phyloP scores from a whole-genome alignment of 2,329 filamentous ascomycete genomes.

The Microsporum audouinii region DNA sequence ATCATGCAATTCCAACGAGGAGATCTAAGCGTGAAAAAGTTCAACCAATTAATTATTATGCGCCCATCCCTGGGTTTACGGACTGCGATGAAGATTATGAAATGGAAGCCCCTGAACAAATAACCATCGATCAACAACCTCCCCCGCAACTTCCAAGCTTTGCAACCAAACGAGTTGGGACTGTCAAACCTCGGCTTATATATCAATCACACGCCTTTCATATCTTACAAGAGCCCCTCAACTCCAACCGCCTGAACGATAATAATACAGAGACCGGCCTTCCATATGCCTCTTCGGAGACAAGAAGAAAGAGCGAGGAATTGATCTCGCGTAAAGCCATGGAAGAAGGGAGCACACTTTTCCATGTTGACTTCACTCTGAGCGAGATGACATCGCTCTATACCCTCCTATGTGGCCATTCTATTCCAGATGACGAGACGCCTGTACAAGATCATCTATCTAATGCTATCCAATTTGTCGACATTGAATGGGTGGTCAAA shows the following conservation, averaged over 20 bases:
- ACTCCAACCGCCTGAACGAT: not conserved
- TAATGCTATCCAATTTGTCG: not conserved
- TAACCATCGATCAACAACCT: not conserved
- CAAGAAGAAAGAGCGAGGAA: not conserved
- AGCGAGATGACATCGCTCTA: conserved; percentile 18
- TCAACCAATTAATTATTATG: conserved; percentile 25
- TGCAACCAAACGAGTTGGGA: not conserved
- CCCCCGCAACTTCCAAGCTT: not conserved
- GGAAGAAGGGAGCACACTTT: conserved; percentile 7
- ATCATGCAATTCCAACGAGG: not conserved
- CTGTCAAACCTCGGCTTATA: not conserved
- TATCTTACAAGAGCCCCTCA: not conserved
- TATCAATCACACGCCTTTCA: not conserved
- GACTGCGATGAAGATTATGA: conserved; percentile 3
- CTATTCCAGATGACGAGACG: conserved; percentile 11
- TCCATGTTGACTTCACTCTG: conserved; percentile 21
- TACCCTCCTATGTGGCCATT: conserved; percentile 9
- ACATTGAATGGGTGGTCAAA: not conserved
- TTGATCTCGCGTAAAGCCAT: not conserved
- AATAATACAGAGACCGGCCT: not conserved
- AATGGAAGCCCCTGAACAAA: not conserved
- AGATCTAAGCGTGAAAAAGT: not conserved
- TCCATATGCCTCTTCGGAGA: not conserved
- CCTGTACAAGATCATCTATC: conserved; percentile 17
- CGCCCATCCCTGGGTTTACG: conserved; percentile 13